Evolutionary conservation across 176 grass and related monocot genomes (phyloP), one percentile per base, ranked within the genome.

Genomic region (Miscanthus lutarioriparius): DNA sequence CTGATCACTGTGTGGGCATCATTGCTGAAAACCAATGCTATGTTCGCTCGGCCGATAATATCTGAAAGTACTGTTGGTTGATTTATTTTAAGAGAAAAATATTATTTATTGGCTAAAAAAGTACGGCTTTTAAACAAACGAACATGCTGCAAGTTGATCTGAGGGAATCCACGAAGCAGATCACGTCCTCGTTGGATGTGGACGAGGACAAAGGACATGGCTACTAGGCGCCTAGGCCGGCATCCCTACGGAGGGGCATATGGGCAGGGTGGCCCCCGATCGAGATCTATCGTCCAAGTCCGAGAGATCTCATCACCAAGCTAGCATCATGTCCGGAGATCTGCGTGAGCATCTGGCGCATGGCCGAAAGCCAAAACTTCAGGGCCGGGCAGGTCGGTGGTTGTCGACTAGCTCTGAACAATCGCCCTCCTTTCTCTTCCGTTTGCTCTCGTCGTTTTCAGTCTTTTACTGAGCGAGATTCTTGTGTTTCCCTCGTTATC

Each of bases 281-380:
- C 54, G 3, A 17, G 74, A 86, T 79, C 67, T 72, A 32, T 63
- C 11, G 74, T 64, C 64, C 23, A 70, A 65, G 56, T 72, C 39
- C 56, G 80, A 20, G 84, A 82, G 85, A 90, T 82, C 82, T 84
- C 77, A 59, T 86, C 67, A 33, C 28, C 73, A 79, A 33, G 58
- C 32, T 74, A 75, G 74, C 81, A 87, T 89, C 81, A 84, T 89
- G 63, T 78, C 30, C 59, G 89, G 87, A 84, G 80, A 94, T 94
- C 89, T 79, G 41, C 64, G n/a, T 28, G 72, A 83, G 45, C 70
- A 89, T 82, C 77, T 82, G 72, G 80, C 74, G 87, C 72, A 39
- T 70, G 80, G 66, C 27, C 80, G 69, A 92, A 92, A 85, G 87
- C 87, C 89, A 84, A 84, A 86, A 80, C 80, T 88, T 83, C 5